Conservation (phyloP, 768 basidiomycete genomes). For the Macrolepiota albuminosa region DNA sequence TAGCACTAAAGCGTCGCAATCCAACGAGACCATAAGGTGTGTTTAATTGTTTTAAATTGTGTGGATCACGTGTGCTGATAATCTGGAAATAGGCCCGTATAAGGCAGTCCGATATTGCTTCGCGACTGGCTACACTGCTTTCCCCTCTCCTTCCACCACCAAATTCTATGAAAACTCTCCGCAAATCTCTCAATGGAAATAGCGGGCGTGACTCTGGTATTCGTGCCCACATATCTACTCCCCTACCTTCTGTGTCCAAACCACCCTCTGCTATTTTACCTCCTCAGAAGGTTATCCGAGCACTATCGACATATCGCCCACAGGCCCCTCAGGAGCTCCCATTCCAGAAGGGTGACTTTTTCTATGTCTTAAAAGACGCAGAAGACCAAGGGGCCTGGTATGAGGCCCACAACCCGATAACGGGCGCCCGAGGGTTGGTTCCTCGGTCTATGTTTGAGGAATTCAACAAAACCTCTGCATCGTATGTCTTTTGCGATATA, state of each 20-base stretch:
- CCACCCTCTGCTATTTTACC: constrained; percentile 69
- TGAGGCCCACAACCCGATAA: constrained; percentile 92
- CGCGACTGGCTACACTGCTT: constrained; percentile 22
- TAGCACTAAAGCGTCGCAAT: background rate
- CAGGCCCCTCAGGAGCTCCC: constrained; percentile 80
- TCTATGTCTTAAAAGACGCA: constrained; percentile 84
- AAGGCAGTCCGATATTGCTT: constrained; percentile 16
- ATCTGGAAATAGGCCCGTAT: constrained; percentile 14
- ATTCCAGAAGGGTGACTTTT: constrained; percentile 94
- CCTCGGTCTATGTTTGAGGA: constrained; percentile 88
- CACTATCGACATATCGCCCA: constrained; percentile 60
- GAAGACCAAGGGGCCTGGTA: constrained; percentile 65
- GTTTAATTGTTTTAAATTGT: background rate
- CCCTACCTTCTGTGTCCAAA: constrained; percentile 64
- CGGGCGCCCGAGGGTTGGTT: constrained; percentile 87
- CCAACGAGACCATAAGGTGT: no score
- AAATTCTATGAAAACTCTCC: constrained; percentile 69
- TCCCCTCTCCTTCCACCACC: constrained; percentile 10
- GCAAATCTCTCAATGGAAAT: constrained; percentile 74
- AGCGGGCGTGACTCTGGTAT: constrained; percentile 48
- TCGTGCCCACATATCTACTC: constrained; percentile 65
- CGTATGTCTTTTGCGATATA: constrained; percentile 39
- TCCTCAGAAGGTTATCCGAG: constrained; percentile 94
- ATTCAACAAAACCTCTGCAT: constrained; percentile 66
- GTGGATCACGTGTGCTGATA: constrained; percentile 18